Conservation (phyloP, 2,329 filamentous ascomycete genomes). For the Aspergillus cejpii region DNA sequence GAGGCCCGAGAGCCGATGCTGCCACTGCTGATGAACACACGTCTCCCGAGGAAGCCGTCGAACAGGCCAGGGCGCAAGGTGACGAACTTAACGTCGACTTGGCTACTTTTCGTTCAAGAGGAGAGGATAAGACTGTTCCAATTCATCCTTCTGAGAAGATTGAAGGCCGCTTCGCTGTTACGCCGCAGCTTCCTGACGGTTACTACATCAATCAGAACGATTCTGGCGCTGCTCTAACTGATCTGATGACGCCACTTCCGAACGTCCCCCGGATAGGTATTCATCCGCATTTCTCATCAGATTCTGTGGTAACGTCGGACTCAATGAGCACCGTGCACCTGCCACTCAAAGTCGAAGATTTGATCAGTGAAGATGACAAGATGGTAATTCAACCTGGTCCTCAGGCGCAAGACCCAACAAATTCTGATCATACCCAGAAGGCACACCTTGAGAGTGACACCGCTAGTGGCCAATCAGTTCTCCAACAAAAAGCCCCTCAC, state of each 20-base stretch:
- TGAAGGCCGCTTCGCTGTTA: constrained; percentile 70
- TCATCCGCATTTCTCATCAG: constrained; percentile 57
- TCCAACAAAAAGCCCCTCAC: background rate
- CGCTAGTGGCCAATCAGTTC: background rate
- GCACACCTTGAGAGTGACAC: background rate
- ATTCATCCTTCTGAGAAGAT: constrained; percentile 68
- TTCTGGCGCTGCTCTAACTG: constrained; percentile 54
- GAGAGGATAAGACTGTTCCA: constrained; percentile 46
- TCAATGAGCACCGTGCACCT: constrained; percentile 58
- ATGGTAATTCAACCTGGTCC: constrained; percentile 67
- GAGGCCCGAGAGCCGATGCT: constrained; percentile 84
- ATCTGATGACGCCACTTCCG: constrained; percentile 42
- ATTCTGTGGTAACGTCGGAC: constrained; percentile 56
- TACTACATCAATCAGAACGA: constrained; percentile 66
- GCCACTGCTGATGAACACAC: constrained; percentile 68
- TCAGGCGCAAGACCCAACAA: background rate
- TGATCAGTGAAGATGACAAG: constrained; percentile 72
- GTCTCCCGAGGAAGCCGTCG: constrained; percentile 75
- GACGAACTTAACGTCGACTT: constrained; percentile 88
- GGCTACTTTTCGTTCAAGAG: constrained; percentile 63
- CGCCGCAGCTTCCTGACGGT: constrained; percentile 60
- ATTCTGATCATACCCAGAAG: background rate
- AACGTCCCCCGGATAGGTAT: constrained; percentile 45
- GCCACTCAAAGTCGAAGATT: constrained; percentile 63
- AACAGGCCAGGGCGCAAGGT: constrained; percentile 67